phyloP scores from a whole-genome alignment of 2,329 filamentous ascomycete genomes.

The Neophaeococcomyces aloes region DNA sequence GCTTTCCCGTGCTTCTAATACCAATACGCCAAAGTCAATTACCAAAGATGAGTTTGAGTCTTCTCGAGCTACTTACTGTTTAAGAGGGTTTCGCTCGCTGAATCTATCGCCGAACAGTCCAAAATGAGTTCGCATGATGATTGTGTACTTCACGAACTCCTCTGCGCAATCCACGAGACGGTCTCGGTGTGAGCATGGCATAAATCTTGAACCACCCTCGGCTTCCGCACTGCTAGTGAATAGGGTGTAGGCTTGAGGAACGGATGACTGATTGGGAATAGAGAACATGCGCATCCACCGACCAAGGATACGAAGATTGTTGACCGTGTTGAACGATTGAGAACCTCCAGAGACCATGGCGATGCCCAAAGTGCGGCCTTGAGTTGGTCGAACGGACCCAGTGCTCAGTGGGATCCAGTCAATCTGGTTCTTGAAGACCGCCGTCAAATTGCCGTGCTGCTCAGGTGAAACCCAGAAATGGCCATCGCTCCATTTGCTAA shows the following conservation, averaged over 20 bases:
- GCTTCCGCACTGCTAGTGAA: conserved; percentile 42
- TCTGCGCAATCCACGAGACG: conserved; percentile 58
- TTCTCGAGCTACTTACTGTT: too few relatives aligned
- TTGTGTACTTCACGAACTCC: conserved; percentile 59
- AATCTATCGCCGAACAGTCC: conserved; percentile 52
- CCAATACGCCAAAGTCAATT: too few relatives aligned
- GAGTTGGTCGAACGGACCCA: conserved; percentile 52
- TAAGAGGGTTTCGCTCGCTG: conserved; percentile 42
- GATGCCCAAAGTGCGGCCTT: conserved; percentile 53
- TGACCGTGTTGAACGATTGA: conserved; percentile 58
- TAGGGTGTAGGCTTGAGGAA: conserved; percentile 54
- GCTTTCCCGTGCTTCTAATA: too few relatives aligned
- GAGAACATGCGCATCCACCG: conserved; percentile 62
- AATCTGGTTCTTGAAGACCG: conserved; percentile 32
- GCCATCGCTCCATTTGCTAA: conserved; percentile 55
- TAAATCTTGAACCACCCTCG: conserved; percentile 40
- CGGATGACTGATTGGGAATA: conserved; percentile 55
- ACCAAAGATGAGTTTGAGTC: too few relatives aligned
- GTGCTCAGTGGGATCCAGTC: conserved; percentile 57
- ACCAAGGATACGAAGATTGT: conserved; percentile 53
- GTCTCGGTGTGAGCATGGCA: conserved; percentile 48
- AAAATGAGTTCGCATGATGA: conserved; percentile 53
- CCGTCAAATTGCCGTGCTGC: conserved; percentile 54
- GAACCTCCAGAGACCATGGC: conserved; percentile 55
- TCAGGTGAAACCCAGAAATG: conserved; percentile 58